Conservation (phyloP, 2,329 filamentous ascomycete species). For the Fusarium staphyleae region DNA sequence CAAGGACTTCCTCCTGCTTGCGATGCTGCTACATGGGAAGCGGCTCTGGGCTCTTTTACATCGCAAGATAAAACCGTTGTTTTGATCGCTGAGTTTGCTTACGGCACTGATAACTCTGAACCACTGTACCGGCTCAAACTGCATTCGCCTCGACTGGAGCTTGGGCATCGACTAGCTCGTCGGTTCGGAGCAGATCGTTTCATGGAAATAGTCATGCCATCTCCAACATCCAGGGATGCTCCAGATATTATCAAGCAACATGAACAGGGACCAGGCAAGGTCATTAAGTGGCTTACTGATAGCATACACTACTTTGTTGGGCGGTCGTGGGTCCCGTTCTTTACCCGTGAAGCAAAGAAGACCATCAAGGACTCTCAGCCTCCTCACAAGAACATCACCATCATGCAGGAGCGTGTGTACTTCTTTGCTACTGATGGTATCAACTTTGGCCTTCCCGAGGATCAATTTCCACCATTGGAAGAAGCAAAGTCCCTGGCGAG, state of each 20-base stretch:
- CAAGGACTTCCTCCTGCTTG: slow-evolving; percentile 59
- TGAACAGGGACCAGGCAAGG: slow-evolving; percentile 41
- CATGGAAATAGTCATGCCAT: slow-evolving; percentile 61
- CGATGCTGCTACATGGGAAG: slow-evolving; percentile 54
- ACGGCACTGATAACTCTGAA: slow-evolving; percentile 45
- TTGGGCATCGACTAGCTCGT: slow-evolving; percentile 59
- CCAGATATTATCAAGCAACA: slow-evolving; percentile 44
- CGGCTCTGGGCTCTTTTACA: slow-evolving; percentile 49
- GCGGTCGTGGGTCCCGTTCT: slow-evolving; percentile 58
- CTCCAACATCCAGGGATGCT: slow-evolving; percentile 42
- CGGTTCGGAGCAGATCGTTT: slow-evolving; percentile 67
- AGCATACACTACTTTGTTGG: slow-evolving; percentile 53
- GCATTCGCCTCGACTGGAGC: slow-evolving; percentile 56
- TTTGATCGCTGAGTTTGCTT: slow-evolving; percentile 53
- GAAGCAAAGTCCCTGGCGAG: slow-evolving; percentile 28
- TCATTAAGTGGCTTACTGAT: slow-evolving; percentile 42
- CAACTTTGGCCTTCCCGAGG: slow-evolving; percentile 44
- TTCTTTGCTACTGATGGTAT: slow-evolving; percentile 64
- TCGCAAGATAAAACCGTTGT: slow-evolving; percentile 49
- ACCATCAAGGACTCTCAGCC: slow-evolving; percentile 43
- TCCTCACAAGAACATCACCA: slow-evolving; percentile 28
- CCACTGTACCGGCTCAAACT: slow-evolving; percentile 57
- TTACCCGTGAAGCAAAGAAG: slow-evolving; percentile 50
- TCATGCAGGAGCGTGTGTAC: slow-evolving; percentile 53
- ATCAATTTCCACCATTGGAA: slow-evolving; percentile 33